Evolutionary conservation across 169 alveolate species (phyloP).

Genomic region (Eimeria praecox): DNA sequence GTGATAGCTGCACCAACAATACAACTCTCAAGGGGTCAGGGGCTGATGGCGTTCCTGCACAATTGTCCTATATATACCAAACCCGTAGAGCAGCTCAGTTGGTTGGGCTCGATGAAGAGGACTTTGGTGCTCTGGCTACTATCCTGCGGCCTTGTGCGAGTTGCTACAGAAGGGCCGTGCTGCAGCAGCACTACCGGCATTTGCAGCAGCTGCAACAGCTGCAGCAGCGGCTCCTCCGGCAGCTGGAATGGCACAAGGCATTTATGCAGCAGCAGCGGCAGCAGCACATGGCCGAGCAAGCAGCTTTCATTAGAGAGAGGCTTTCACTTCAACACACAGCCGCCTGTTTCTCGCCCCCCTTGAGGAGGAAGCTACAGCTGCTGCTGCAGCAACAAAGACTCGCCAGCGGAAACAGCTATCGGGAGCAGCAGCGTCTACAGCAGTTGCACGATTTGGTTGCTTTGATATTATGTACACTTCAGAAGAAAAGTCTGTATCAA

Average conservation of each 20-base stretch:
- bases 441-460: conserved; percentile 7
- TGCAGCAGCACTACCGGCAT: conserved; percentile 22
- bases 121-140: conserved; percentile 16
- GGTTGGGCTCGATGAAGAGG: conserved; percentile 47
- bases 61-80: not conserved
- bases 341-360: conserved; percentile 15
- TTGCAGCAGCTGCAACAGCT: conserved; percentile 47
- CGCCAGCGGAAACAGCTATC: not conserved
- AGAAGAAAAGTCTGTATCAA: not conserved
- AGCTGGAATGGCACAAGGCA: not conserved
- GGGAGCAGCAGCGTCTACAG: conserved; percentile 52
- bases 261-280: conserved; percentile 29
- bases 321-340: not conserved
- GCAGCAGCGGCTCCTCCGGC: conserved; percentile 26
- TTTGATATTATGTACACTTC: not conserved
- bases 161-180: conserved; percentile 51
- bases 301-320: conserved; percentile 25
- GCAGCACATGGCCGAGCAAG: conserved; percentile 53
- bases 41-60: not conserved
- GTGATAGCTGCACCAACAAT: not conserved
- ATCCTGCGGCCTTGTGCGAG: conserved; percentile 17
- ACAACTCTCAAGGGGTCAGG: not conserved
- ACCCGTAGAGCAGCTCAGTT: not conserved
- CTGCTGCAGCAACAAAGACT: conserved; percentile 54
- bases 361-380: conserved; percentile 43